Evolutionary conservation across 2,329 filamentous ascomycete genomes (phyloP).

Genomic region (Aspergillus puulaauensis): DNA sequence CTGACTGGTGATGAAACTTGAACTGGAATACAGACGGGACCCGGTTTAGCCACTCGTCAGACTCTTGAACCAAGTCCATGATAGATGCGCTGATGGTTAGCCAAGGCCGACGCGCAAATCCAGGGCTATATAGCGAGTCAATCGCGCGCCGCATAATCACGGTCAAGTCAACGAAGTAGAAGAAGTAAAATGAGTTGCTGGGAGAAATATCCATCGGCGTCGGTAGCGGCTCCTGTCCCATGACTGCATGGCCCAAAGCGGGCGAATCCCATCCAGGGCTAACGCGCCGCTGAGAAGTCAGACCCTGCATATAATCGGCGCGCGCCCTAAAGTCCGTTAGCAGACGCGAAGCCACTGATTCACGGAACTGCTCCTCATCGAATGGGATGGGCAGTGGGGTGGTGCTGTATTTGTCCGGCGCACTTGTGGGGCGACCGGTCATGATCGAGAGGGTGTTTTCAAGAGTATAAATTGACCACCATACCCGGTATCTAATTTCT

Average conservation of each 20-base stretch:
- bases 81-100: constrained; percentile 6
- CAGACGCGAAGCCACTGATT: constrained; percentile 31
- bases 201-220: constrained; percentile 29
- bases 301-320: constrained; percentile 18
- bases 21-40: constrained; percentile 2
- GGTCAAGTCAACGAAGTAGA: constrained; percentile 41
- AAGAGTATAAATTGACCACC: constrained; percentile 45
- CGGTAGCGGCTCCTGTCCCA: constrained; percentile 22
- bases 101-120: constrained; percentile 4
- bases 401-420: constrained; percentile 39
- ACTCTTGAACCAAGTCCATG: constrained; percentile 3
- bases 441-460: constrained; percentile 44
- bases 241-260: constrained; percentile 15
- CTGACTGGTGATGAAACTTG: not conserved
- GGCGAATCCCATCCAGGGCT: constrained; percentile 12
- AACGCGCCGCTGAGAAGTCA: constrained; percentile 10
- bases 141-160: constrained; percentile 37
- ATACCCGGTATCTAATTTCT: constrained; percentile 44
- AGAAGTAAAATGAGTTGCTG: constrained; percentile 34
- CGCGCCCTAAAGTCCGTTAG: constrained; percentile 27
- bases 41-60: constrained; percentile 3
- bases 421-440: constrained; percentile 43
- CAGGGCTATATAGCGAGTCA: constrained; percentile 39
- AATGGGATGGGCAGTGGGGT: constrained; percentile 42
- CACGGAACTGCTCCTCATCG: constrained; percentile 37